phyloP scores from a whole-genome alignment of 805 yeast genomes.

The Groenewaldozyma tartarivorans region DNA sequence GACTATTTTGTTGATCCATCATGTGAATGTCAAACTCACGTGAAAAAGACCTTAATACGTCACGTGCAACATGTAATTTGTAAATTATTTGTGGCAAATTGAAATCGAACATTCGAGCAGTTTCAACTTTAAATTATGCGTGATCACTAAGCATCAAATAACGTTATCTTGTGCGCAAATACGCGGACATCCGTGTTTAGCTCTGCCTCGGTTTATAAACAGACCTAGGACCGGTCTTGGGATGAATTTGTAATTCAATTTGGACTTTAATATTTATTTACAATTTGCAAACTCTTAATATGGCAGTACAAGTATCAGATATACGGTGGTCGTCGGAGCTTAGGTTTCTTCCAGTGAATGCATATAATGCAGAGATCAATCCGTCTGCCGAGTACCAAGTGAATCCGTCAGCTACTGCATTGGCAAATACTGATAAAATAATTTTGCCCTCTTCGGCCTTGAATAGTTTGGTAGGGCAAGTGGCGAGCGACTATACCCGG shows the following conservation, averaged over 20 bases:
- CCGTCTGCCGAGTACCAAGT: not conserved
- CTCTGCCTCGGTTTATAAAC: no score
- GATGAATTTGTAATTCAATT: not conserved
- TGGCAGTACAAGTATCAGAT: slow-evolving; percentile 3
- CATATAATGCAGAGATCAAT: not conserved
- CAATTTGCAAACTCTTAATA: not conserved
- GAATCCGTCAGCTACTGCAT: not conserved
- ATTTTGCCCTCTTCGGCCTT: slow-evolving; percentile 27
- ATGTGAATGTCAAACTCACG: no score
- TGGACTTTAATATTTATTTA: not conserved
- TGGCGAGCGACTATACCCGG: slow-evolving; percentile 7
- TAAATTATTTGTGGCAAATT: no score
- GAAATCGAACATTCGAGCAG: no score
- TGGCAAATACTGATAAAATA: slow-evolving; percentile 24
- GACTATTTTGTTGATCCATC: no score
- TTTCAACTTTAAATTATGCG: no score
- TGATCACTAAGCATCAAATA: no score
- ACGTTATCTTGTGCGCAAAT: no score
- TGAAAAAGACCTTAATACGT: no score
- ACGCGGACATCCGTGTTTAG: no score
- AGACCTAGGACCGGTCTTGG: not conserved
- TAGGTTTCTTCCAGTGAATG: slow-evolving; percentile 2
- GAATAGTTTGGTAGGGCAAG: slow-evolving; percentile 19
- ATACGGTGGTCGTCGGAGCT: slow-evolving; percentile 4
- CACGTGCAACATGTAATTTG: no score